phyloP scores from a whole-genome alignment of 345 rosid species.

The Camelina laxa region DNA sequence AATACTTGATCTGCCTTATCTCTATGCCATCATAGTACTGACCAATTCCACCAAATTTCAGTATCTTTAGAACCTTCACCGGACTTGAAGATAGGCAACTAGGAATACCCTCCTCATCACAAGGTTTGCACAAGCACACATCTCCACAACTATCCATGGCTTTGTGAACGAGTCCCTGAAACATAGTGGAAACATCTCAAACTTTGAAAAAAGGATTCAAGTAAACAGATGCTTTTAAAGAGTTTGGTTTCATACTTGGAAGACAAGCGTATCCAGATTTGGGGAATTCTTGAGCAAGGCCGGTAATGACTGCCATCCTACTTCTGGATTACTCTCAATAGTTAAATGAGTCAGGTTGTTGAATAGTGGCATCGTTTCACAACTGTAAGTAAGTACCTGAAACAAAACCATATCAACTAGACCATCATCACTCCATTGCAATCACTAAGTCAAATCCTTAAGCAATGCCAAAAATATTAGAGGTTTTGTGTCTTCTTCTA shows the following conservation, averaged over 20 bases:
- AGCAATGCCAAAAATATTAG: too few species aligned
- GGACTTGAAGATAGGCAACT: conserved; percentile 5
- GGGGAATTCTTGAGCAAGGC: conserved; percentile 18
- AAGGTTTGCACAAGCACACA: conserved; percentile 20
- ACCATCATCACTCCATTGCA: neutral
- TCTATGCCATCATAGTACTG: too few species aligned
- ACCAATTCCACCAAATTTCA: neutral
- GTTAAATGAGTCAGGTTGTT: conserved; percentile 17
- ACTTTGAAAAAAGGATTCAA: neutral
- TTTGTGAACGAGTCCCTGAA: conserved; percentile 28
- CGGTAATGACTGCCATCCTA: conserved; percentile 24
- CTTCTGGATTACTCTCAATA: neutral
- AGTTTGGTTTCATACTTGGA: neutral
- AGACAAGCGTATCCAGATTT: conserved; percentile 25
- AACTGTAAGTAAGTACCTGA: conserved; percentile 19
- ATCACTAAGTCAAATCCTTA: too few species aligned
- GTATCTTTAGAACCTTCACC: conserved; percentile 9
- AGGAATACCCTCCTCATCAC: neutral
- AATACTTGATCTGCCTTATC: too few species aligned
- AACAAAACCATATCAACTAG: conserved; percentile 6
- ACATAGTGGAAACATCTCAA: neutral
- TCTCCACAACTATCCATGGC: conserved; percentile 1
- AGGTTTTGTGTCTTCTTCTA: too few species aligned
- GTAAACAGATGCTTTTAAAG: neutral
- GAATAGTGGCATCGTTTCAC: conserved; percentile 8